Base-by-base conservation (phyloP, 2,329 filamentous ascomycete genomes). In the Hirsutella rhossiliensis region DNA sequence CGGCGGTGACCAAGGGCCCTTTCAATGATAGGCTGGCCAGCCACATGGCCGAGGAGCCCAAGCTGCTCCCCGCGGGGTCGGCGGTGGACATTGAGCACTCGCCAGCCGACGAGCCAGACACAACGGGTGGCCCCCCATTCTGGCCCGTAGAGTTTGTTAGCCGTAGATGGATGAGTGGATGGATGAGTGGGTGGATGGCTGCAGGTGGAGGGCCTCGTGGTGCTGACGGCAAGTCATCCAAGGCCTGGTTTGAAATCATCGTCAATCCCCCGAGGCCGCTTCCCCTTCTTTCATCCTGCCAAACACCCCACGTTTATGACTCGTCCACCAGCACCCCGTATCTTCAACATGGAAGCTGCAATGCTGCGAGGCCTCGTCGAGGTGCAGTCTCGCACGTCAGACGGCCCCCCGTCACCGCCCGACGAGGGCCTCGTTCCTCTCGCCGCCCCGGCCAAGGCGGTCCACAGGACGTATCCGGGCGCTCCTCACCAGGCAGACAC, bases 381-480 rank as follows among this genome's bases (percentile, higher is more conserved):
- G 42, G 56, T 65, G 5, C 53, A 61, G 40, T 56, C 61, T 36
- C 36, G 18, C 40, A 42, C 49, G 8, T 44, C 46, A 40, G 20
- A 37, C n/a, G n/a, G n/a, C 41, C 49, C 45, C 11, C 46, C 53
- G 2, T 47, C 43, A 17, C 46, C 20, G 12, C 46, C 23, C 17
- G 48, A 55, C 28, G 52, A 54, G 31, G 45, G 48, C 17, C 51
- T 48, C 43, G 48, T 45, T 34, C 56, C 52, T 15, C 53, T 56
- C 19, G 52, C 53, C 13, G 50, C 54, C 2, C 65, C 67, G 4
- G 57, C 59, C 31, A 64, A 56, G 44, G 62, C 58, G 23, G 53
- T 67, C 3, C 56, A 64, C 0, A 61, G 66, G 44, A 66, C 59
- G 0, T 63, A 66, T 28, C 62, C 62, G 0, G 62, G 66, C 3